Base-by-base conservation (phyloP, 148 eudicot genomes). In the Bassia scoparia region DNA sequence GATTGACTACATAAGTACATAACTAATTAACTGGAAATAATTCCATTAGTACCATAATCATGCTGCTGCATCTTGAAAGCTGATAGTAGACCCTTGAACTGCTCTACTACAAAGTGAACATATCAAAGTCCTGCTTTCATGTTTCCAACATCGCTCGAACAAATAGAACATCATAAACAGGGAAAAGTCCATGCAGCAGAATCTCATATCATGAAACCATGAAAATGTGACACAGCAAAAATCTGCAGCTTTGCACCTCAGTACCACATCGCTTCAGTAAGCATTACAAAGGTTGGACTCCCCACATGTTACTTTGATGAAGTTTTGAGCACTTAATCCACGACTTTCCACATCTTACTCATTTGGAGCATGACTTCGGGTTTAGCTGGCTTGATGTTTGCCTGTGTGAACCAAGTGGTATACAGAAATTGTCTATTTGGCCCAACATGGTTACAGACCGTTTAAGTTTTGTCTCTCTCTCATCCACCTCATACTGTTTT, bases 401-500 rank as follows among this genome's bases (percentile, higher is more conserved):
- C 72, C 72, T 87, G 86, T 17, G 93, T 86, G 83, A 91, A 91
- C 97, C 97, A 91, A 41, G 91, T 89, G 3, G 97, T 87, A 64
- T 91, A 91, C 37, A 91, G 83, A 81, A 91, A 89, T 62, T 89
- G 91, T 81, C 89, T 91, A 52, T 84, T 77, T 31, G 88, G 74
- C 15, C 97, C 97, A 16, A 82, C 86, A 77, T 87, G 93, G 81
- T 89, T 89, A 86, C 93, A 91, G 41, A 91, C 77, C 59, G 81
- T 85, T 81, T 87, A 54, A 91, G 82, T 69, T 87, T 73, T 91
- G 97, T 79, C 97, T 84, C 79, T 91, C 86, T 80, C 83, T 83
- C 97, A 91, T 91, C 93, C 97, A 89, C 82, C 88, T 83, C 76
- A 91, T 50, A 91, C 86, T 38, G 86, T 81, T 77, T 91, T 91